Evolutionary conservation across 2,329 filamentous ascomycete genomes (phyloP).

Genomic region (Neonectria magnoliae): DNA sequence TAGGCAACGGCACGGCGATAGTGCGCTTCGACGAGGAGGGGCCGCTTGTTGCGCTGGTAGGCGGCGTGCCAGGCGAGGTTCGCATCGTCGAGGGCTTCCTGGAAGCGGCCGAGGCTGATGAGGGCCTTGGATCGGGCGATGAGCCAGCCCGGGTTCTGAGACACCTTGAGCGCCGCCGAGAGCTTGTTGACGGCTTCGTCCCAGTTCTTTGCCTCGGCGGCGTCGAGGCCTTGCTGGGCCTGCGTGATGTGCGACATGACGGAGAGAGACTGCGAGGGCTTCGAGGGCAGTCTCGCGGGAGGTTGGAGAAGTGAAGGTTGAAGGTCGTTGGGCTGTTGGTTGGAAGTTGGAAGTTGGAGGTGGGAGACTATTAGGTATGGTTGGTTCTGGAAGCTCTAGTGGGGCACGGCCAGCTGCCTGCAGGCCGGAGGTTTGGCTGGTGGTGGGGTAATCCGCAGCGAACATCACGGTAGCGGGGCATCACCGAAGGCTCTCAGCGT

Average conservation of each 20-base stretch:
- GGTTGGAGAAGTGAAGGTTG: not conserved
- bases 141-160: constrained; percentile 79
- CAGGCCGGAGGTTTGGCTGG: not conserved
- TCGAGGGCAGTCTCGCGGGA: not conserved
- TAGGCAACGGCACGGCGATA: constrained; percentile 81
- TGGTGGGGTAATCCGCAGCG: constrained; percentile 3
- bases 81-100: constrained; percentile 75
- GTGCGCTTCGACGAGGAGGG: constrained; percentile 83
- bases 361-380: constrained; percentile 22
- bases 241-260: constrained; percentile 62
- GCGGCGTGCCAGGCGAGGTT: constrained; percentile 72
- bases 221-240: constrained; percentile 71
- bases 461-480: not conserved
- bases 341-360: constrained; percentile 2
- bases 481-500: not conserved
- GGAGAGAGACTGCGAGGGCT: not conserved
- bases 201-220: constrained; percentile 72
- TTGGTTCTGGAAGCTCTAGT: constrained; percentile 48
- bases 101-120: constrained; percentile 68
- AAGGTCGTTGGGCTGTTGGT: not conserved
- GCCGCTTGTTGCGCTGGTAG: constrained; percentile 74
- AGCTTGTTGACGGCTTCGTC: constrained; percentile 74
- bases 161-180: constrained; percentile 72
- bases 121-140: constrained; percentile 84
- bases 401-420: constrained; percentile 31